Percentiles rank a stretch among this genome's conserved stretches.
Conservation (phyloP, 352 stramenopile species). For the Globisporangium lucens region DNA sequence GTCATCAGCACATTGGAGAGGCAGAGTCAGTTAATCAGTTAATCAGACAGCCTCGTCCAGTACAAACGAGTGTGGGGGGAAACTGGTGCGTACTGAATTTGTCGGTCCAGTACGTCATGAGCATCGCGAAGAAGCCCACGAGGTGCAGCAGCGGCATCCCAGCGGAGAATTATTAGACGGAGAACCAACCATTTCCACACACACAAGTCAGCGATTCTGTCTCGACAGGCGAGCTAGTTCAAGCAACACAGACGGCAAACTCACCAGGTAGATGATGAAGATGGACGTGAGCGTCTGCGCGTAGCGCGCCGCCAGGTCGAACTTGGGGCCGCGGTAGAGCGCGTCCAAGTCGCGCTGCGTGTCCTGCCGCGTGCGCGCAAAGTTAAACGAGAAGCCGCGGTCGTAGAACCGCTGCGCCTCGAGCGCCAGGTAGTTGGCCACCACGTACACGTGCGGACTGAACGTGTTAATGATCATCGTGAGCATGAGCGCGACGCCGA, state of each 20-base stretch:
- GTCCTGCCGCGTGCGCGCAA: slow-evolving; percentile 63
- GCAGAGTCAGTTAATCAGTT: background rate
- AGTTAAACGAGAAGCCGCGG: slow-evolving; percentile 63
- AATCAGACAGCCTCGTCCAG: background rate
- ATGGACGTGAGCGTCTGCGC: slow-evolving; percentile 73
- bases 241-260: background rate
- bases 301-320: slow-evolving; percentile 71
- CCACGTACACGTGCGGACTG: slow-evolving; percentile 57
- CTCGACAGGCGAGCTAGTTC: background rate
- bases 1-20: background rate
- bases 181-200: background rate
- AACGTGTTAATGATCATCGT: slow-evolving; percentile 84
- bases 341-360: slow-evolving; percentile 80
- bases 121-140: slow-evolving; percentile 65
- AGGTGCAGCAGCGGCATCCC: slow-evolving; percentile 79
- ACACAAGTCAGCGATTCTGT: background rate
- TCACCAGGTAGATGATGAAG: slow-evolving; percentile 80
- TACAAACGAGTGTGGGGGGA: background rate
- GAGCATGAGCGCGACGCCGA: slow-evolving; percentile 76
- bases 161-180: slow-evolving; percentile 54
- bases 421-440: slow-evolving; percentile 53
- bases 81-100: slow-evolving; percentile 70
- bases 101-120: slow-evolving; percentile 83
- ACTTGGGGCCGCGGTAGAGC: slow-evolving; percentile 73
- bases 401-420: slow-evolving; percentile 55